Percentiles rank a stretch among this genome's conserved stretches.
Evolutionary conservation across 257 asterid genomes (phyloP).

Genomic region (Petrea volubilis): DNA sequence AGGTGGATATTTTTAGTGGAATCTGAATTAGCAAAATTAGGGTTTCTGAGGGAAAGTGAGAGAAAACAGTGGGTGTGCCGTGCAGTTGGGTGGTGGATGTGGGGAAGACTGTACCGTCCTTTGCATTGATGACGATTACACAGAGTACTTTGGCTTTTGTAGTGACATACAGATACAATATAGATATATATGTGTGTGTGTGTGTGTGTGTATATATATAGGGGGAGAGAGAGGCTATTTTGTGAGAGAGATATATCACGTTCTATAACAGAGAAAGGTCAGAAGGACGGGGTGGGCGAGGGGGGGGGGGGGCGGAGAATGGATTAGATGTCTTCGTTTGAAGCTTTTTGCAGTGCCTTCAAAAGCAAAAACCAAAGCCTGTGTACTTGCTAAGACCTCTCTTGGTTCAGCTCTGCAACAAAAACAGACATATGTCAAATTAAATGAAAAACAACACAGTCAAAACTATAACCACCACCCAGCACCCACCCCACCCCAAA

Average conservation of each 20-base stretch:
- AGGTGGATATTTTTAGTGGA: slow-evolving; percentile 9
- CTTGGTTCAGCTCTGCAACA: slow-evolving; percentile 42
- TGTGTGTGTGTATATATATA: no score
- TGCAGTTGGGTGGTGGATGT: slow-evolving; percentile 31
- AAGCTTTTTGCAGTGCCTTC: slow-evolving; percentile 41
- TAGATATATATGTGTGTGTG: not conserved
- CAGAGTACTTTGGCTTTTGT: slow-evolving; percentile 42
- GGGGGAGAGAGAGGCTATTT: slow-evolving; percentile 8
- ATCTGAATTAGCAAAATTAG: slow-evolving; percentile 32
- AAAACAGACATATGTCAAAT: not conserved
- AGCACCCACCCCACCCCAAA: not conserved
- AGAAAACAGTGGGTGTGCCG: slow-evolving; percentile 25
- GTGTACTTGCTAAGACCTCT: slow-evolving; percentile 34
- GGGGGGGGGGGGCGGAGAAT: no score
- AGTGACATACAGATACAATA: slow-evolving; percentile 28
- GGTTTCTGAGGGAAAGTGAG: slow-evolving; percentile 33
- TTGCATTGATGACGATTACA: slow-evolving; percentile 60
- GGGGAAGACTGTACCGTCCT: slow-evolving; percentile 49
- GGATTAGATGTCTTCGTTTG: slow-evolving; percentile 18
- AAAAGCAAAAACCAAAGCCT: slow-evolving; percentile 42
- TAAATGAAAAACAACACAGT: slow-evolving; percentile 7
- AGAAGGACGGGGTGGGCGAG: slow-evolving; percentile 20
- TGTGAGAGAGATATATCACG: slow-evolving; percentile 31
- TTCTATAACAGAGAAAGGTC: slow-evolving; percentile 38
- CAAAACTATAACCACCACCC: slow-evolving; percentile 24